A percentile compares a stretch with the other conserved stretches of the same genome.
These are phyloP conservation scores for Cryptosporidium meleagridis DNA, from an alignment of 169 alveolate species.

Conservation along the genomic window DNA sequence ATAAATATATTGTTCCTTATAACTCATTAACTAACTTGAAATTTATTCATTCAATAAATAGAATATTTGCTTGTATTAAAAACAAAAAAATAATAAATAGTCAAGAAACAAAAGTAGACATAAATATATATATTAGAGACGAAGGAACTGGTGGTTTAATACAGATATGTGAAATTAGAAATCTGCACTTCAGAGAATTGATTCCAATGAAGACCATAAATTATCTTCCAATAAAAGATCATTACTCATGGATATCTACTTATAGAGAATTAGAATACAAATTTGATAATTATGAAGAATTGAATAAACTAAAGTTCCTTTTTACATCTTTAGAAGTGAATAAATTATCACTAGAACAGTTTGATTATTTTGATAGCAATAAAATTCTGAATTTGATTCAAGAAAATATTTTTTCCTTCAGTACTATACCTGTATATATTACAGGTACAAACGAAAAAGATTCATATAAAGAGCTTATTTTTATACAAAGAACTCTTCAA, in stretches of 20 bases:
- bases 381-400: slow-evolving; percentile 1
- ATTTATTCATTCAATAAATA: slow-evolving; percentile 9
- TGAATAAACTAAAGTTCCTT: background rate
- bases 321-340: slow-evolving; percentile 21
- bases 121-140: slow-evolving; percentile 15
- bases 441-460: slow-evolving; percentile 37
- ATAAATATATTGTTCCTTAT: slow-evolving; percentile 11
- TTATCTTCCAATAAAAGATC: slow-evolving; percentile 12
- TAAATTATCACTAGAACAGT: background rate
- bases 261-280: slow-evolving; percentile 11
- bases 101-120: slow-evolving; percentile 4
- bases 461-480: slow-evolving; percentile 13
- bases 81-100: slow-evolving; percentile 10
- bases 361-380: slow-evolving; percentile 21
- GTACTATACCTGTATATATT: slow-evolving; percentile 32
- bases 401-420: background rate
- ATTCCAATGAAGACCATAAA: background rate
- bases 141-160: background rate
- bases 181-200: slow-evolving; percentile 1
- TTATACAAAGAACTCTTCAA: slow-evolving; percentile 20
- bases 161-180: background rate
- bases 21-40: background rate
- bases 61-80: slow-evolving; percentile 6
- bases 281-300: background rate
- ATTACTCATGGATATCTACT: slow-evolving; percentile 35